phyloP scores from a whole-genome alignment of 306 rosid genomes.

The Vigna unguiculata region DNA sequence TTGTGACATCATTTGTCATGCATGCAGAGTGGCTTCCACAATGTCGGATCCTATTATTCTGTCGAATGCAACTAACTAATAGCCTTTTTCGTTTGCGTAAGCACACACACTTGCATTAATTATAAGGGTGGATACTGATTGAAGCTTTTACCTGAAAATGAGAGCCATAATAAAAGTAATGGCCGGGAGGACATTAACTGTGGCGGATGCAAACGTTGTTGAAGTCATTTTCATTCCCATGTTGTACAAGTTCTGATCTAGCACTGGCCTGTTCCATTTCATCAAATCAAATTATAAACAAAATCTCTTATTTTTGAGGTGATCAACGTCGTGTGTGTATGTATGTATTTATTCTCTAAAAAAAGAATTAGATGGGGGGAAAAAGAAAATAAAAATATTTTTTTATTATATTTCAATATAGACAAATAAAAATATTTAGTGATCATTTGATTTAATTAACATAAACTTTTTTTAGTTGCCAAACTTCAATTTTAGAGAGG shows the following conservation, averaged over 20 bases:
- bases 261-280: conserved; percentile 81
- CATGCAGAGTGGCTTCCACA: conserved; percentile 28
- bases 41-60: conserved; percentile 21
- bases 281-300: not conserved
- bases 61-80: conserved; percentile 7
- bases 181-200: conserved; percentile 86
- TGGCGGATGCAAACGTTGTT: conserved; percentile 91
- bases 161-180: conserved; percentile 91
- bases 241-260: conserved; percentile 90
- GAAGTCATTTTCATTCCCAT: conserved; percentile 93
- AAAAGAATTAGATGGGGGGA: no score
- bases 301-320: not conserved
- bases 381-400: no score
- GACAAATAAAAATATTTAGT: no score
- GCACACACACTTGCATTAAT: conserved; percentile 26
- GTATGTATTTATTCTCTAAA: no score
- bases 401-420: no score
- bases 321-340: not conserved
- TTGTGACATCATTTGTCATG: conserved; percentile 13
- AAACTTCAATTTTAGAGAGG: not conserved
- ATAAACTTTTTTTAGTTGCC: no score
- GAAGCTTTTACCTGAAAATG: conserved; percentile 74
- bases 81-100: conserved; percentile 28
- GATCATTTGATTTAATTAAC: no score
- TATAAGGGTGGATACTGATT: conserved; percentile 18